Evolutionary conservation across 2,329 filamentous ascomycete species (phyloP), one percentile per base, ranked within the genome.

Genomic region (Epichloe hybrida): DNA sequence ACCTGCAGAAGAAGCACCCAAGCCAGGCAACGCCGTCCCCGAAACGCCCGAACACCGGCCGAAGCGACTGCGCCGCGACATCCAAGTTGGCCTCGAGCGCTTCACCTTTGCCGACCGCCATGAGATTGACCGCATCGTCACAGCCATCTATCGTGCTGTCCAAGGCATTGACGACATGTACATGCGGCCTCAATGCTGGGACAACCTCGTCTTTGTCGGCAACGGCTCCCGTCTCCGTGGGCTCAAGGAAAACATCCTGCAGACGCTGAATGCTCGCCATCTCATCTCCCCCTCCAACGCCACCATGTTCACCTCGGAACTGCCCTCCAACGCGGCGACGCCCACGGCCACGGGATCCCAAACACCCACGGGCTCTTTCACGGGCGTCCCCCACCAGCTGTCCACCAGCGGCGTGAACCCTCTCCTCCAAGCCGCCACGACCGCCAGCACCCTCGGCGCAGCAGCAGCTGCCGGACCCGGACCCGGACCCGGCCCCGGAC

Each of bases 271-370:
- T 38, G 78, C 83, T 46, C 89, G 90, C 56, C 93, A 95, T 66
- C 78, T 96, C 50, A 83, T 98, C 57, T 95, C 90, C 93, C 93
- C 93, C 0, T 90, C 85, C 31, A 91, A 88, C 1, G 89, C 88
- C 48, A 96, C 90, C 41, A 97, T 97, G 61, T 97, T 97, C 74
- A 95, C 90, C 37, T 95, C 89, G 21, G 93, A 98, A 67, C 81
- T 97, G 38, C 93, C 93, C 7, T 96, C 89, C 8, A 91, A 93
- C 68, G 80, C 96, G 63, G 89, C 87, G 34, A 97, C 93, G 0
- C 93, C 93, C 1, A 78, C 85, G 11, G 90, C 88, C 20, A 97
- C 91, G 1, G 91, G 91, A 36, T 81, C 89, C 15, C 93, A 95
- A 67, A 97, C 91, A 1, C 94, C 93, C 0, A 88, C 87, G 2